Conservation (phyloP, 129 eudicot genomes). For the Helianthus tuberosus region DNA sequence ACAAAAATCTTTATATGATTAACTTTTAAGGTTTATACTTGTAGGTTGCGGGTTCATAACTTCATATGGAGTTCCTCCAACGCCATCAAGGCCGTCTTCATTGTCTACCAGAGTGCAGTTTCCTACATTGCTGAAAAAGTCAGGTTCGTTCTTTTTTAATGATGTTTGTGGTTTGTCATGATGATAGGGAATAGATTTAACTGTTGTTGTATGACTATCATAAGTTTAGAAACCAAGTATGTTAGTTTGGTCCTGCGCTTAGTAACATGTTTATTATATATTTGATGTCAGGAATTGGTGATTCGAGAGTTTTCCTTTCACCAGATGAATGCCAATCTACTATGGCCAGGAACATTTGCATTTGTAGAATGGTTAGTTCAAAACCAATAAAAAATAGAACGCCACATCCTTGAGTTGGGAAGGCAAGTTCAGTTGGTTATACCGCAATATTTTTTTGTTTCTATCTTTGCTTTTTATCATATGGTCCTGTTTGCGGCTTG, state of each 20-base stretch:
- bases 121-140: slow-evolving; percentile 96
- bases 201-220: neutral
- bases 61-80: slow-evolving; percentile 88
- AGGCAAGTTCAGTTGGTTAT: slow-evolving; percentile 47
- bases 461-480: too few species aligned
- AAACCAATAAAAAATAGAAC: slow-evolving; percentile 56
- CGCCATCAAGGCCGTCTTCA: slow-evolving; percentile 97
- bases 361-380: slow-evolving; percentile 89
- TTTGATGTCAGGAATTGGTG: slow-evolving; percentile 66
- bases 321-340: slow-evolving; percentile 91
- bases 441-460: slow-evolving; percentile 15
- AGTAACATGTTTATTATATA: slow-evolving; percentile 10
- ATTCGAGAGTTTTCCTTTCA: too few species aligned
- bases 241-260: neutral
- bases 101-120: slow-evolving; percentile 87
- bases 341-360: slow-evolving; percentile 99
- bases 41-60: slow-evolving; percentile 98
- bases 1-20: neutral
- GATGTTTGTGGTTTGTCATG: neutral
- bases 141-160: slow-evolving; percentile 49
- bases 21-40: slow-evolving; percentile 25
- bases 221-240: neutral
- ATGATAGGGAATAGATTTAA: neutral
- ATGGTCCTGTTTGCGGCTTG: neutral
- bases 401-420: slow-evolving; percentile 72